Evolutionary conservation across 805 yeast species (phyloP).

Genomic region (Phaffomyces antillensis): DNA sequence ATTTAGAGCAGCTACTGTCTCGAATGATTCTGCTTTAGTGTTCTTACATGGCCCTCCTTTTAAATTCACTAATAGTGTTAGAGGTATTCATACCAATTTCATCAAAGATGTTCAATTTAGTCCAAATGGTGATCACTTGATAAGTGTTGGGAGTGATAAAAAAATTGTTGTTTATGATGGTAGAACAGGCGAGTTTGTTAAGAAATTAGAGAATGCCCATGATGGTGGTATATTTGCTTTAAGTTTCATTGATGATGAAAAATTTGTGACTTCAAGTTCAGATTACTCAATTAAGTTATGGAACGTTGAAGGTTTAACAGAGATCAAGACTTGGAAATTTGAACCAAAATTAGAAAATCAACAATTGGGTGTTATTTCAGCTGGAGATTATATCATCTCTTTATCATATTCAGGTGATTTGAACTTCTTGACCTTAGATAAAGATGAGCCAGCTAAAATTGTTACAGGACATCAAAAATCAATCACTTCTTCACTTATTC

Average conservation of each 20-base stretch:
- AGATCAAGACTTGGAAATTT: slow-evolving; percentile 44
- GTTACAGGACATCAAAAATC: slow-evolving; percentile 79
- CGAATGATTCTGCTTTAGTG: slow-evolving; percentile 82
- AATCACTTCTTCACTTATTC: slow-evolving; percentile 51
- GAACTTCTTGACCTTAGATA: slow-evolving; percentile 44
- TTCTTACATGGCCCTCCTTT: slow-evolving; percentile 92
- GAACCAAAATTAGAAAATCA: slow-evolving; percentile 51
- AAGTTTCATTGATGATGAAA: slow-evolving; percentile 55
- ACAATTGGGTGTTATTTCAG: slow-evolving; percentile 70
- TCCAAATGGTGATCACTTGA: slow-evolving; percentile 68
- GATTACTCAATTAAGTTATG: slow-evolving; percentile 70
- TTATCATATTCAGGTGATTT: slow-evolving; percentile 68
- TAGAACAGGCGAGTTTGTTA: slow-evolving; percentile 67
- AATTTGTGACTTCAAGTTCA: slow-evolving; percentile 77
- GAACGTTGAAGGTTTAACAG: slow-evolving; percentile 39
- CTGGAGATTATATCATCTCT: slow-evolving; percentile 55
- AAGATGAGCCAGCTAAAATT: slow-evolving; percentile 25
- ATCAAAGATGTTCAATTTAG: slow-evolving; percentile 77
- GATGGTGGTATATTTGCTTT: slow-evolving; percentile 78
- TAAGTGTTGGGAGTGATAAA: slow-evolving; percentile 83
- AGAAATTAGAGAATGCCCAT: slow-evolving; percentile 42
- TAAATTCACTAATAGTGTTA: slow-evolving; percentile 66
- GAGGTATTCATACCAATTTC: slow-evolving; percentile 72
- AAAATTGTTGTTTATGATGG: slow-evolving; percentile 77
- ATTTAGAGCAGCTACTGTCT: slow-evolving; percentile 85